phyloP scores from a whole-genome alignment of 129 eudicot species.

The Saposhnikovia divaricata region DNA sequence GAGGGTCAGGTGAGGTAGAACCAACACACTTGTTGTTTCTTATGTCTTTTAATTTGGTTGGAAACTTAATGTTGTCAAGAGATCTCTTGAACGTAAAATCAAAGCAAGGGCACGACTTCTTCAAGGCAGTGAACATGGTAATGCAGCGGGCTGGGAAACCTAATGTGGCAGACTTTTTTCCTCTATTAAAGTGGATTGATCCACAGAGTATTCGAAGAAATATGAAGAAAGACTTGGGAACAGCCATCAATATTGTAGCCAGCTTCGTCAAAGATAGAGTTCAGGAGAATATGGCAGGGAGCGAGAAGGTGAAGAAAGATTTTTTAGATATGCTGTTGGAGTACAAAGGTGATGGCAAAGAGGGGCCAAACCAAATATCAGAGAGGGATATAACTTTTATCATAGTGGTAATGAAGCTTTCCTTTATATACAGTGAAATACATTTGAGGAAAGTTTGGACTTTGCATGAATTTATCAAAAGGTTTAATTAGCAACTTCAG shows the following conservation, averaged over 20 bases:
- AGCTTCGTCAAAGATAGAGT: neutral
- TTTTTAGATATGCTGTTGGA: slow-evolving; percentile 1
- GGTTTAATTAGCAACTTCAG: too few relatives aligned
- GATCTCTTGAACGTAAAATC: slow-evolving; percentile 19
- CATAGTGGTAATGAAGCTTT: slow-evolving; percentile 26
- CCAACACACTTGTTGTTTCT: slow-evolving; percentile 16
- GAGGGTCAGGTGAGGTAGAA: slow-evolving; percentile 9
- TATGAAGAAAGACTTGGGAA: neutral
- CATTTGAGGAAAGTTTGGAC: too few relatives aligned
- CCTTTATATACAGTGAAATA: neutral
- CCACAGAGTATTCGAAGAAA: neutral
- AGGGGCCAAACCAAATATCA: slow-evolving; percentile 20
- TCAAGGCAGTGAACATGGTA: slow-evolving; percentile 7
- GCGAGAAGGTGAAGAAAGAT: neutral
- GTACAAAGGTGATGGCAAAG: neutral
- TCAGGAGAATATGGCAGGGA: neutral
- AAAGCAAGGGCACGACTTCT: slow-evolving; percentile 10
- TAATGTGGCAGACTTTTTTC: slow-evolving; percentile 42
- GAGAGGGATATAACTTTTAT: slow-evolving; percentile 32
- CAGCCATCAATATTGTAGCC: neutral
- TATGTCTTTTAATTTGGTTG: slow-evolving; percentile 23
- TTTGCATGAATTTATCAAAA: too few relatives aligned
- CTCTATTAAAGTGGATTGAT: slow-evolving; percentile 32
- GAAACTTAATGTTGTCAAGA: slow-evolving; percentile 22
- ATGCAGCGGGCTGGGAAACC: slow-evolving; percentile 30